Percentiles rank a stretch among this genome's conserved stretches.
Evolutionary conservation across 345 rosid species (phyloP).

Genomic region (Alliaria petiolata): DNA sequence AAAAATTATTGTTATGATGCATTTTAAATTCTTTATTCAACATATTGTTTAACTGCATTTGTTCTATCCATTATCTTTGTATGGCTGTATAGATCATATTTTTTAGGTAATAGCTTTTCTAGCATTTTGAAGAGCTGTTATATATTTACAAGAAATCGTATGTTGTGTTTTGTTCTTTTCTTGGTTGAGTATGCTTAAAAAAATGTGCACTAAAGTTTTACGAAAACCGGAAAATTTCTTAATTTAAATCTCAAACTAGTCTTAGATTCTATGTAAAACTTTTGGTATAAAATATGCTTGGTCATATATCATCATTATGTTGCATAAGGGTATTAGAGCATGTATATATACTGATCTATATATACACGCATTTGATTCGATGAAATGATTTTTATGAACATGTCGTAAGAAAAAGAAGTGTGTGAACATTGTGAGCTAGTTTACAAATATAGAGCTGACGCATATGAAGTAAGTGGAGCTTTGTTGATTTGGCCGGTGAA

Average conservation of each 20-base stretch:
- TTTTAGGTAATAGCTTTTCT: background rate
- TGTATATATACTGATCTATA: background rate
- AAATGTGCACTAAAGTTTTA: background rate
- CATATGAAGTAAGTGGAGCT: background rate
- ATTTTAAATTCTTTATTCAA: background rate
- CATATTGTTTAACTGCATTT: background rate
- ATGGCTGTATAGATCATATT: background rate
- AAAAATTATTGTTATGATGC: background rate
- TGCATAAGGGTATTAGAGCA: background rate
- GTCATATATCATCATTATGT: background rate
- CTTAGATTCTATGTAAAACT: background rate
- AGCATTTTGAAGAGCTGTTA: background rate
- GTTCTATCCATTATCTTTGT: background rate
- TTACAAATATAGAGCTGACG: background rate
- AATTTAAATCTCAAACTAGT: background rate
- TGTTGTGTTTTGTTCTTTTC: background rate
- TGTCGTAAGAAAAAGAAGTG: background rate
- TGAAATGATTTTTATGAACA: background rate
- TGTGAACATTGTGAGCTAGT: background rate
- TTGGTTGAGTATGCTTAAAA: background rate
- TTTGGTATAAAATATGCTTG: background rate
- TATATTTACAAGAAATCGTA: background rate
- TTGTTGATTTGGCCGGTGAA: slow-evolving; percentile 19
- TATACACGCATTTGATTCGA: background rate
- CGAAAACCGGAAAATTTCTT: background rate